A percentile compares a stretch with the other conserved stretches of the same genome.
Conservation (phyloP, 495 filamentous ascomycete genomes). For the Podospora anserina region DNA sequence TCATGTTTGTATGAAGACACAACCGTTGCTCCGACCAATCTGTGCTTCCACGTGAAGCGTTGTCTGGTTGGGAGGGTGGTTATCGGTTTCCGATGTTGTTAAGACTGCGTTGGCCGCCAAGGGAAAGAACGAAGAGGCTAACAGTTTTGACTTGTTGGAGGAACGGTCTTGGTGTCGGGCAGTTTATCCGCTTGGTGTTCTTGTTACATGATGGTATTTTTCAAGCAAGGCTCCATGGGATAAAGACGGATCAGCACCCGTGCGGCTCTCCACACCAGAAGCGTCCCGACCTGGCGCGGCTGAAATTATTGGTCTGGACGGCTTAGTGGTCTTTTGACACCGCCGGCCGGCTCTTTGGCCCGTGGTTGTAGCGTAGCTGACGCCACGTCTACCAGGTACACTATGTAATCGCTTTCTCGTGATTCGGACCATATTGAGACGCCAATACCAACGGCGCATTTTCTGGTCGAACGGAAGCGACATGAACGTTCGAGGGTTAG, state of each 20-base stretch:
- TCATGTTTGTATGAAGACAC: background rate
- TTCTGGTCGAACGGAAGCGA: background rate
- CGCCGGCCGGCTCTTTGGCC: background rate
- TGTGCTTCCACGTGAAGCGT: background rate
- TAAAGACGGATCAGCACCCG: background rate
- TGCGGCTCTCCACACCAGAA: background rate
- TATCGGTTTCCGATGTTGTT: background rate
- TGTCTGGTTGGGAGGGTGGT: background rate
- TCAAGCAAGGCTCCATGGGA: background rate
- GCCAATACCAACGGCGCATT: background rate
- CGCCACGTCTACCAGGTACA: no score
- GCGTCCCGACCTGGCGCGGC: background rate
- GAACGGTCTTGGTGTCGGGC: background rate
- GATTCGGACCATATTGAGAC: no score
- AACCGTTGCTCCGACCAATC: background rate
- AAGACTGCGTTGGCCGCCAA: no score
- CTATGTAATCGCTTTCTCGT: no score
- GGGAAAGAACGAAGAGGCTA: background rate
- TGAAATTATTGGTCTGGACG: background rate
- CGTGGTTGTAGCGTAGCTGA: background rate
- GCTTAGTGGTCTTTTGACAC: background rate
- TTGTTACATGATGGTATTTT: background rate
- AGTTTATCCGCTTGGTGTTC: background rate
- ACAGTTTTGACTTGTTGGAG: background rate
- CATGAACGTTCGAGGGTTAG: background rate